A percentile compares a stretch with the other conserved stretches of the same genome.
Conservation (phyloP, 169 alveolate genomes). For the Plasmodium gallinaceum region DNA sequence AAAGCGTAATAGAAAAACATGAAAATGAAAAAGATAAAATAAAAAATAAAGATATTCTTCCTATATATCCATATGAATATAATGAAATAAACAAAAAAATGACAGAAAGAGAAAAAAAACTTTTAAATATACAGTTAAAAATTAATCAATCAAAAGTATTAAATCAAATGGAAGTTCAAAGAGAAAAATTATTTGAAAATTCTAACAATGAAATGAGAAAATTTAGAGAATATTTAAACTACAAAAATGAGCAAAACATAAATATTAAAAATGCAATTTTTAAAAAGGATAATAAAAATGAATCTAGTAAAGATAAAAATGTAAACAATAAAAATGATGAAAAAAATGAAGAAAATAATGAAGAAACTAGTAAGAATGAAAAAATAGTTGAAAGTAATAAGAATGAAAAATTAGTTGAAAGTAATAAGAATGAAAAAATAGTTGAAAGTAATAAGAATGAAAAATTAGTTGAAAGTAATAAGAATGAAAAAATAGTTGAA, state of each 20-base stretch:
- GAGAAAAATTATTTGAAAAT: constrained; percentile 14
- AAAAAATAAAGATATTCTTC: background rate
- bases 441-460: background rate
- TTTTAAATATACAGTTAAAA: constrained; percentile 35
- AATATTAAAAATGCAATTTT: background rate
- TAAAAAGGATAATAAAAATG: background rate
- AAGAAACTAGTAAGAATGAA: background rate
- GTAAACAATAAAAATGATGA: background rate
- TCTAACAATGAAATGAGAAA: constrained; percentile 46
- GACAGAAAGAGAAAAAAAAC: constrained; percentile 43
- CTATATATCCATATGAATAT: background rate
- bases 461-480: background rate
- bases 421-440: background rate
- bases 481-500: background rate
- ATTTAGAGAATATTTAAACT: constrained; percentile 27
- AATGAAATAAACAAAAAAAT: constrained; percentile 11
- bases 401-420: too few relatives aligned
- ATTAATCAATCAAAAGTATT: constrained; percentile 52
- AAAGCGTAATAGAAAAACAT: background rate
- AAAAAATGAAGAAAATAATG: background rate
- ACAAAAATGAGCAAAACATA: constrained; percentile 33
- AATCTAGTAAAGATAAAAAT: background rate
- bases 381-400: background rate
- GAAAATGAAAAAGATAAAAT: background rate
- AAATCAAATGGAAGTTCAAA: constrained; percentile 33